Evolutionary conservation across 306 rosid genomes (phyloP), one percentile per base, ranked within the genome.

Genomic region (Carpinus viminea): DNA sequence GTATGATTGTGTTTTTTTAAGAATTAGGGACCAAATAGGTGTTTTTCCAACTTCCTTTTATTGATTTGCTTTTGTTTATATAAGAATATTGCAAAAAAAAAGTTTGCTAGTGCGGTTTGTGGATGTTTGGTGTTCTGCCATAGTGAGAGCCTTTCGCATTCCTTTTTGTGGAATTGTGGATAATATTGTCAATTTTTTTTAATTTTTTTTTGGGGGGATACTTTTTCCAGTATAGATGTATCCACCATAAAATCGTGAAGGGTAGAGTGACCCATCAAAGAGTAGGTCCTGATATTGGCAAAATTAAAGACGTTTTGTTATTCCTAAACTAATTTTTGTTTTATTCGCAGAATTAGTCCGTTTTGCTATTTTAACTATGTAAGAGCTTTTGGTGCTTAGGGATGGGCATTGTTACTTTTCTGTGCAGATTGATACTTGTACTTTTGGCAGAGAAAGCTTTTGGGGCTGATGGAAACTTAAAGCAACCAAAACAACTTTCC

Each of bases 401-500:
- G 53, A 56, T 68, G 55, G 51, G 73, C 68, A 9, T 70, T 41
- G 13, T 62, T 50, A 26, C 59, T 41, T 45, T 51, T 53, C 28
- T 70, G 46, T 53, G 86, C 73, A 78, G 72, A 76, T 79, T 47
- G 50, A 45, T 11, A 12, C 13, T 43, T 57, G 70, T 73, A 2
- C 62, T 54, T 76, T 81, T 83, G 77, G 76, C 85, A 95, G 99
- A 93, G 85, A 95, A 93, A 86, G 99, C 99, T 55, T 93, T 91
- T 87, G 90, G 86, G 69, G 91, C 83, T 78, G 96, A 93, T 86
- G 99, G 98, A 76, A 83, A 78, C 54, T 86, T 95, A 61, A 91
- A 84, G 88, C 99, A 95, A 78, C 89, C 92, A 3, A 93, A 90
- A 91, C 91, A 90, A 79, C 87, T 91, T 13, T 95, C 98, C 46